These are phyloP conservation scores for Rutstroemia sp. DNA, from an alignment of 2,329 filamentous ascomycete genomes.

Conservation along the genomic window DNA sequence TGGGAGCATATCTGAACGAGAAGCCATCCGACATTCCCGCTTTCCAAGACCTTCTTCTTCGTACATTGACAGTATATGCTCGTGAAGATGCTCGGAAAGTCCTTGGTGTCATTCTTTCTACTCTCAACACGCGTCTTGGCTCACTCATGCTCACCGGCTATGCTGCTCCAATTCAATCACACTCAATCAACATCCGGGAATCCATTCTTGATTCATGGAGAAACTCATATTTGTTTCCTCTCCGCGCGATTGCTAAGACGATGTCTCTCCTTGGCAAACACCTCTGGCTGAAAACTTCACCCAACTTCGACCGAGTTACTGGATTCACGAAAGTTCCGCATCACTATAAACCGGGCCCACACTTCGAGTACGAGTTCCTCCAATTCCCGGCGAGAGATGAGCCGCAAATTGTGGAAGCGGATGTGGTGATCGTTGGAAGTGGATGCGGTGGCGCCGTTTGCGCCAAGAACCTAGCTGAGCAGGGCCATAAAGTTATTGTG, in stretches of 20 bases:
- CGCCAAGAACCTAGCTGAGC: constrained; percentile 74
- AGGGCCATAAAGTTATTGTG: constrained; percentile 68
- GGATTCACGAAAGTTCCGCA: constrained; percentile 50
- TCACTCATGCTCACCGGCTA: constrained; percentile 62
- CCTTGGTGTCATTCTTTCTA: constrained; percentile 21
- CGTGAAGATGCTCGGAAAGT: constrained; percentile 25
- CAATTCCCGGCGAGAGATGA: constrained; percentile 23
- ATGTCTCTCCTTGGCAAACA: constrained; percentile 45
- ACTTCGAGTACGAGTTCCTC: constrained; percentile 28
- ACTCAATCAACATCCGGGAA: constrained; percentile 53
- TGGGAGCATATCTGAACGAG: constrained; percentile 47
- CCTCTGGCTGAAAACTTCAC: constrained; percentile 40
- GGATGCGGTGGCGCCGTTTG: constrained; percentile 79
- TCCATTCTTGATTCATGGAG: constrained; percentile 56
- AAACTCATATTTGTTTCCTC: constrained; percentile 45
- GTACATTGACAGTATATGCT: constrained; percentile 31
- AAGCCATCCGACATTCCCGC: constrained; percentile 42
- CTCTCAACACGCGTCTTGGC: constrained; percentile 51
- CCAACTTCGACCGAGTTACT: constrained; percentile 45
- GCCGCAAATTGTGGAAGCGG: constrained; percentile 60
- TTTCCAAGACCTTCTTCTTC: constrained; percentile 44
- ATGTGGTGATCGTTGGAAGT: constrained; percentile 79
- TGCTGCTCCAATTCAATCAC: constrained; percentile 51
- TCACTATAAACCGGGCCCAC: constrained; percentile 31
- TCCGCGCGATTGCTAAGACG: constrained; percentile 49